Percentiles rank a stretch among this genome's conserved stretches.
These are phyloP conservation scores for Symbiodinium pilosum DNA, from an alignment of 73 alveolate genomes.

Conservation along the genomic window DNA sequence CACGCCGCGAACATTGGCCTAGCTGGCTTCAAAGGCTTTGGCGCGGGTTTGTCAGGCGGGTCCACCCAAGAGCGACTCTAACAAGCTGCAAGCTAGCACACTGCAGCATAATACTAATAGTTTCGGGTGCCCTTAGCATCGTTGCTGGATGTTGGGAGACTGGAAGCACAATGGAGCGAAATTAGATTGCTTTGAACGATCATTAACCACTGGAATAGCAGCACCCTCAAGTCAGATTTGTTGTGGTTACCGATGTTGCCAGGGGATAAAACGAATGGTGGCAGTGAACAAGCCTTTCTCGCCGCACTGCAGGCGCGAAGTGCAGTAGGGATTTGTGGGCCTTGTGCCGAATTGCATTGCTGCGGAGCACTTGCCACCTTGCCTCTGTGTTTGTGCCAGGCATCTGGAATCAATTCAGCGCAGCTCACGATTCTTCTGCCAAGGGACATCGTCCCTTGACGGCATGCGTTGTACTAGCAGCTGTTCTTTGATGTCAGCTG, in stretches of 20 bases:
- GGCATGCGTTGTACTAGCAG: too few species aligned
- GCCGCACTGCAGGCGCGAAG: conserved; percentile 44
- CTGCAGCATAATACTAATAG: too few species aligned
- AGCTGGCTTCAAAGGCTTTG: conserved; percentile 28
- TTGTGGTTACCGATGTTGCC: too few species aligned
- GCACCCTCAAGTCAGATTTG: too few species aligned
- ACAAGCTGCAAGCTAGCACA: too few species aligned
- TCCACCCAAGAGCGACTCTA: too few species aligned
- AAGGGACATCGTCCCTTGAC: neutral
- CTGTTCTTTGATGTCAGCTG: neutral
- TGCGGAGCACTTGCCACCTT: too few species aligned
- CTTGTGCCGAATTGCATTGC: neutral
- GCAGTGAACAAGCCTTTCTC: conserved; percentile 67
- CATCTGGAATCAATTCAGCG: conserved; percentile 68
- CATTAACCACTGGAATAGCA: too few species aligned
- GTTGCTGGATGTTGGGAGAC: too few species aligned
- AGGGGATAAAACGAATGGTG: neutral
- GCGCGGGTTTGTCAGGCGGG: neutral
- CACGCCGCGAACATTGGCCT: neutral
- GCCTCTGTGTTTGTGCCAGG: neutral
- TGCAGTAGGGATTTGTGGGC: neutral
- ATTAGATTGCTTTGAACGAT: too few species aligned
- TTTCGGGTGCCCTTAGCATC: too few species aligned
- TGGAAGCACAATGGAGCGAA: too few species aligned
- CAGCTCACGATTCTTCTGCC: conserved; percentile 46